Evolutionary conservation across 2,329 filamentous ascomycete genomes (phyloP), one percentile per base, ranked within the genome.

Genomic region (Beauveria caledonica): DNA sequence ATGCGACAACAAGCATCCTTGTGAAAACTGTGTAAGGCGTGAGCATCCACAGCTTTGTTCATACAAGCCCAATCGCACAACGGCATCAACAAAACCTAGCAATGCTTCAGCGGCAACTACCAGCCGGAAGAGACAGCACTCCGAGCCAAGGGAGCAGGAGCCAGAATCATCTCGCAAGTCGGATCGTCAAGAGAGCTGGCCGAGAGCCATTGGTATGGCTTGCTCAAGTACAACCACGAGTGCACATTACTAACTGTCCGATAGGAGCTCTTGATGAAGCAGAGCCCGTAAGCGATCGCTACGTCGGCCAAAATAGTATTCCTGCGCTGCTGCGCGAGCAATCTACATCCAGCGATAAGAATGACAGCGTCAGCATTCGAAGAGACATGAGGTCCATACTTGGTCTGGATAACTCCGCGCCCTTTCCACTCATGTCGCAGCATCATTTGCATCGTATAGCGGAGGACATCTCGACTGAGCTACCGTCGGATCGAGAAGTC

Each of bases 1-100:
- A 73, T 87, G 85, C 70, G 84, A 87, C 73, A 87, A 86, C 71
- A 84, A 86, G 70, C 80, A 85, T 67, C 85, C 85, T 0, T 87
- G 85, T 70, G 84, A 87, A 68, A 87, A 87, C 68, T 87, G 85
- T 67, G 79, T 86, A 67, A 86, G 86, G 74, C 76, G 85, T 59
- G 84, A 87, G 62, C 85, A 87, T 65, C 78, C 84, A 2, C 78
- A 82, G 71, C 75, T 87, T 55, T 87, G 85, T 68, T 86, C 83
- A 29, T 87, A 87, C 73, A 86, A 86, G 68, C 85, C 85, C 15
- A 87, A 86, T 68, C 72, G 72, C 70, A 74, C 69, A 67, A 74
- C 66, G 60, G 70, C 71, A 64, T n/a, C 56, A 50, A 71, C 66
- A 66, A 71, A 66, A 66, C 70, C 67, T 62, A 71, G 67, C 68